phyloP scores from a whole-genome alignment of 108 stramenopile species.

The Discostella stelligeroides region DNA sequence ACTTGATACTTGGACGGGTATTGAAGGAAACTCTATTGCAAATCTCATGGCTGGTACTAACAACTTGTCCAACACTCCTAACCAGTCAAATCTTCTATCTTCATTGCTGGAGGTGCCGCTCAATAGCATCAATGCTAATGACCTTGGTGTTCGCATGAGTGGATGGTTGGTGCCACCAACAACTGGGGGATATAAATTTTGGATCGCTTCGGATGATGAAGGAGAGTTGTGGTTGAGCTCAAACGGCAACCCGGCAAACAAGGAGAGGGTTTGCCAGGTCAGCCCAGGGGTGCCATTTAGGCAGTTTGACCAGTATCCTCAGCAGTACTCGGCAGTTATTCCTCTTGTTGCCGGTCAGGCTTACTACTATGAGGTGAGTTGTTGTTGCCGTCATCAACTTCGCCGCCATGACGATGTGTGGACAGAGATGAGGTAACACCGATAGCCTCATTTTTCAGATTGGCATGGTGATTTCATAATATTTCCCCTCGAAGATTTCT shows the following conservation, averaged over 20 bases:
- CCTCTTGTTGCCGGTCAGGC: conserved; percentile 11
- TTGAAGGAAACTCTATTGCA: neutral
- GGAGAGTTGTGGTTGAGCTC: too few relatives aligned
- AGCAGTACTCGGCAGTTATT: conserved; percentile 17
- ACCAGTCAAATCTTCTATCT: neutral
- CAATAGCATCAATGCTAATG: too few relatives aligned
- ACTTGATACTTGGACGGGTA: neutral
- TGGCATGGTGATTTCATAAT: neutral
- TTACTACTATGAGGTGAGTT: conserved; percentile 10
- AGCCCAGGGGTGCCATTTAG: neutral
- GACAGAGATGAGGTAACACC: too few relatives aligned
- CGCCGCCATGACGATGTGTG: too few relatives aligned
- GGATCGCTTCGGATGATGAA: too few relatives aligned
- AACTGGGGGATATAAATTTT: too few relatives aligned
- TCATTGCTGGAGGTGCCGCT: neutral
- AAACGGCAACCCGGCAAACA: neutral
- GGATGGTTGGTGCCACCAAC: too few relatives aligned
- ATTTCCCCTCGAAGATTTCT: too few relatives aligned
- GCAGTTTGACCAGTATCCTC: conserved; percentile 1
- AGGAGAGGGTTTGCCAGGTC: neutral
- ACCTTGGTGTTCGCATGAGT: too few relatives aligned
- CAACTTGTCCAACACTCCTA: neutral
- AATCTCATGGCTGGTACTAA: neutral
- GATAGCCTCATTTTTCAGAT: too few relatives aligned
- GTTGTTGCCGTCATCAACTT: neutral